Evolutionary conservation across 768 basidiomycete genomes (phyloP), one percentile per base, ranked within the genome.

Genomic region (Mycena metata): DNA sequence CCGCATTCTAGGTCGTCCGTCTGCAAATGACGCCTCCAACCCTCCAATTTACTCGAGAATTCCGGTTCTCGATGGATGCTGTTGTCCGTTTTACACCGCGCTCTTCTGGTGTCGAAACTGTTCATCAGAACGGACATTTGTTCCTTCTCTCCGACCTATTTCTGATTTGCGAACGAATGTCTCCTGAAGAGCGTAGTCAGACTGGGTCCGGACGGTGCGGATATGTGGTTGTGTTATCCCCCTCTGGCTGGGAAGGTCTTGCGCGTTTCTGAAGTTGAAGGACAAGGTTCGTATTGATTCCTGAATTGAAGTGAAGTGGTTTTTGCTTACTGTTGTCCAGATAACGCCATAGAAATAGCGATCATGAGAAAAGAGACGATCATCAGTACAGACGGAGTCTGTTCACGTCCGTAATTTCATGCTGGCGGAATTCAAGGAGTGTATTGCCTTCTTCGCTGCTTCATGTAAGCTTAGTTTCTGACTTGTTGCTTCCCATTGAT

Each of bases 211-310:
- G 87, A 89, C 65, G 89, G 89, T 13, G 85, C 91, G 7, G 95
- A 98, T 75, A 92, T 97, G 91, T 94, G 90, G 89, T 83, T 99
- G 51, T 89, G 91, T 72, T 99, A 98, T 82, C 98, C 98, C 19
- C 98, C 98, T 6, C 82, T 99, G 39, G 92, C 98, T 15, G 97
- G 96, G 6, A 98, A 97, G 77, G 96, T 98, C 73, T 83, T 99
- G 60, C 86, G 87, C 66, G 91, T 94, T 5, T 82, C 83, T 11
- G 90, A 90, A 69, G 83, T 87, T 5, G 82, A 83, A 63, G 90
- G 85, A 41, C 85, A 86, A 84, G 88, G 94, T 88, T 67, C 64
- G 87, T 79, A 23, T 33, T 24, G 21, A 42, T 63, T 60, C n/a
- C 15, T 12, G 36, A 36, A 36, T 36, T 30, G 52, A 50, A 35